Evolutionary conservation across 805 yeast species (phyloP).

Genomic region (Cyberlindnera samutprakarnensis): DNA sequence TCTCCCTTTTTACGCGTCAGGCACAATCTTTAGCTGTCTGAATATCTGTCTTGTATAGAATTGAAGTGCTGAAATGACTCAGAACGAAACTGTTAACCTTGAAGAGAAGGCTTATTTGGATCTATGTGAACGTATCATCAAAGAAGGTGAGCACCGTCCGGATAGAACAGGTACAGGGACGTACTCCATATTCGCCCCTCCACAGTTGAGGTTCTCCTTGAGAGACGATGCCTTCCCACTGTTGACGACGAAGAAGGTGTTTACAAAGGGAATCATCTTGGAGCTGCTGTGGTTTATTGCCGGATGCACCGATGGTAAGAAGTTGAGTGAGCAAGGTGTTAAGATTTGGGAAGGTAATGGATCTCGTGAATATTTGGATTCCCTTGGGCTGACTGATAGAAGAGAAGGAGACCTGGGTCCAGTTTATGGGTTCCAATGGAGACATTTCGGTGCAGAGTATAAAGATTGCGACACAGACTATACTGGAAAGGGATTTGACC

Average conservation of each 20-base stretch:
- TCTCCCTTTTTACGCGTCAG: too few relatives aligned
- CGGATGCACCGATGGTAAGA: conserved; percentile 85
- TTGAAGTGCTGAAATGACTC: conserved; percentile 2
- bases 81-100: conserved; percentile 6
- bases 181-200: conserved; percentile 85
- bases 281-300: conserved; percentile 90
- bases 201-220: conserved; percentile 80
- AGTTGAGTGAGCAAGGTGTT: conserved; percentile 75
- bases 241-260: conserved; percentile 88
- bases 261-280: conserved; percentile 78
- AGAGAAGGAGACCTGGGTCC: conserved; percentile 96
- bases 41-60: too few relatives aligned
- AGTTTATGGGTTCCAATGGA: conserved; percentile 98
- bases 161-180: conserved; percentile 99
- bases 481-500: conserved; percentile 84
- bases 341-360: conserved; percentile 99
- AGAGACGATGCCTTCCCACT: conserved; percentile 73
- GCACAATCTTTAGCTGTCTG: too few relatives aligned
- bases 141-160: conserved; percentile 83
- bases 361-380: conserved; percentile 81
- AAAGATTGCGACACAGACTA: conserved; percentile 82
- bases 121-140: conserved; percentile 67
- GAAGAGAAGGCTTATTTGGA: conserved; percentile 87
- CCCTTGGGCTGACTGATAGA: conserved; percentile 70
- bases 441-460: conserved; percentile 96